Evolutionary conservation across 768 basidiomycete genomes (phyloP).

Genomic region (Tulasnella sp.): DNA sequence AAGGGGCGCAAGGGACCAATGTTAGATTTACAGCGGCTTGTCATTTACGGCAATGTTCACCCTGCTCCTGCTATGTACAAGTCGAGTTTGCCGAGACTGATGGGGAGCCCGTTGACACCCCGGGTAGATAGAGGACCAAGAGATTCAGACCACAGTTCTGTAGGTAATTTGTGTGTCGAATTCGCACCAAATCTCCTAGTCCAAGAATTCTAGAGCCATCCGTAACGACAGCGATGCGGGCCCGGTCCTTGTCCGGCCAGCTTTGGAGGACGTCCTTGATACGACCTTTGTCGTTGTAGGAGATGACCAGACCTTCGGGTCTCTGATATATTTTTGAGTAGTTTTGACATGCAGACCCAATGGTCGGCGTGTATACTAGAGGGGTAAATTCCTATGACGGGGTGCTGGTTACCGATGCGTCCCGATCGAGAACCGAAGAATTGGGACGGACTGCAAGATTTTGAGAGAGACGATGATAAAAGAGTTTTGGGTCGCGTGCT

Average conservation of each 20-base stretch:
- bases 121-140: background rate
- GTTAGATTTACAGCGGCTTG: background rate
- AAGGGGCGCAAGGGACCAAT: background rate
- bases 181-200: conserved; percentile 36
- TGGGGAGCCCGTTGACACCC: conserved; percentile 39
- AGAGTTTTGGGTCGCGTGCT: conserved; percentile 24
- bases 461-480: conserved; percentile 25
- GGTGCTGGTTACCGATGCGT: background rate
- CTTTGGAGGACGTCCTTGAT: conserved; percentile 56
- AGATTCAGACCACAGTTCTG: background rate
- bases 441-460: conserved; percentile 22
- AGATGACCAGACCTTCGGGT: conserved; percentile 37
- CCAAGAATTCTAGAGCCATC: conserved; percentile 86
- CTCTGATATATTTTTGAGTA: conserved; percentile 67
- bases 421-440: background rate
- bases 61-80: conserved; percentile 86
- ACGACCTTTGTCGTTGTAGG: conserved; percentile 71
- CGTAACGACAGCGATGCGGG: conserved; percentile 86
- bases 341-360: conserved; percentile 78
- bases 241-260: conserved; percentile 60
- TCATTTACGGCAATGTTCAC: conserved; percentile 29
- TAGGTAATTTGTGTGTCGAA: background rate
- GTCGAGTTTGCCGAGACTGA: conserved; percentile 82
- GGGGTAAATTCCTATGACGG: conserved; percentile 21
- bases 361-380: conserved; percentile 67